Conservation (phyloP, 148 eudicot species). For the Vaccinium darrowii region DNA sequence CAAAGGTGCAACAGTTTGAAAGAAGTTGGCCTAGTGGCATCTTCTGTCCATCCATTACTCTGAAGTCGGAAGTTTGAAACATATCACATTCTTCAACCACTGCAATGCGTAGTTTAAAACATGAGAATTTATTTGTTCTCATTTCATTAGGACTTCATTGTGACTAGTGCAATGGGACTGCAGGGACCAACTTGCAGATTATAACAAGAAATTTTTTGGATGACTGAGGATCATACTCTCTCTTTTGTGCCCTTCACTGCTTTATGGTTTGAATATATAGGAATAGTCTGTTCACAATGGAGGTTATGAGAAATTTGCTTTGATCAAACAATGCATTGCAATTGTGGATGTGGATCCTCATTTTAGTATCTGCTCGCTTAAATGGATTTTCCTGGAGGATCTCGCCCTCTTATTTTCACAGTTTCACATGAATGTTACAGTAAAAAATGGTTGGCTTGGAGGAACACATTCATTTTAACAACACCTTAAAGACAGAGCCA, state of each 20-base stretch:
- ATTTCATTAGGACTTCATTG: background rate
- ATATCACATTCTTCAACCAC: no score
- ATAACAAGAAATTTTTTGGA: background rate
- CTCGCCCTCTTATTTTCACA: background rate
- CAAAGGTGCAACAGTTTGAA: background rate
- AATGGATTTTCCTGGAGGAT: background rate
- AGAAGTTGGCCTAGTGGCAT: no score
- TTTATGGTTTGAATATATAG: background rate
- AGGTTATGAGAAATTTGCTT: background rate
- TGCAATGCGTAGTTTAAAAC: no score
- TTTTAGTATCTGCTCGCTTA: background rate
- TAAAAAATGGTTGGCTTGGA: background rate
- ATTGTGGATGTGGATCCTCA: background rate
- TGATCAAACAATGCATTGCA: background rate
- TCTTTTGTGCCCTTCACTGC: background rate
- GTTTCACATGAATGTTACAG: background rate
- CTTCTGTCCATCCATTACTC: no score
- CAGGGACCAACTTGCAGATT: background rate
- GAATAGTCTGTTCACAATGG: background rate
- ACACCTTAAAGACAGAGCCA: background rate
- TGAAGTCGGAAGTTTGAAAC: no score
- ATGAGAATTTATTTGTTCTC: background rate
- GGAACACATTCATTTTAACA: background rate
- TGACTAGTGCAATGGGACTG: conserved; percentile 5
- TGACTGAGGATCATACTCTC: background rate